Evolutionary conservation across 1,284 basidiomycete genomes (phyloP), one percentile per base, ranked within the genome.

Genomic region (Ceratobasidium sp.): DNA sequence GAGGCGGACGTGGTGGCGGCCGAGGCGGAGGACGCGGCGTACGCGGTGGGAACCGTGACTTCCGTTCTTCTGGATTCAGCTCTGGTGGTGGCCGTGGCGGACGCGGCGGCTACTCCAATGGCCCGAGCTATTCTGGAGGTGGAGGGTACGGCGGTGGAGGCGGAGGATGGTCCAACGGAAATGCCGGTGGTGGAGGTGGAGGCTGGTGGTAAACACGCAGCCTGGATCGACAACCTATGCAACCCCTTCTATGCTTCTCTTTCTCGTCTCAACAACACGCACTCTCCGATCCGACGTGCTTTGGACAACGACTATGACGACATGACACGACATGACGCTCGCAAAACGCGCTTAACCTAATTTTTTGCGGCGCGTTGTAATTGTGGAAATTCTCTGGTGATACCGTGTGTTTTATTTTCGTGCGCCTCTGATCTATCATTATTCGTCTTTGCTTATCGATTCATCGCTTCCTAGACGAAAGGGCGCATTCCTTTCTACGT

Each of bases 11-110:
- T 81, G 88, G 83, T 81, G 88, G 90, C 54, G 86, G 90, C 50
- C 84, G 90, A 81, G 89, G 92, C 73, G 88, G 93, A 50, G 88
- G 93, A 30, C 87, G 93, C 41, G 85, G 88, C 71, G 84, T 87
- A 48, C 83, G 83, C 48, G 87, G 89, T 65, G 84, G 84, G 4
- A 86, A 83, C 79, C 87, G 89, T 20, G 90, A 90, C 82, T 88
- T 82, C 81, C 85, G 90, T 52, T 77, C 80, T 44, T 77, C 80
- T 38, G 82, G 81, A 70, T 82, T 79, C 55, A 82, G 83, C 74
- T 83, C 83, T 73, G 84, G 83, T 35, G 65, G 82, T 79, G 66
- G 82, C 79, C 44, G 60, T 74, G 85, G 87, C 48, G 86, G 87
- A 71, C 85, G 84, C 27, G 77, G 78, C 54, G 81, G 85, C 16